Percentiles rank a stretch among this genome's conserved stretches.
phyloP scores from a whole-genome alignment of 1,284 basidiomycete species.

The Inonotus hispidus region DNA sequence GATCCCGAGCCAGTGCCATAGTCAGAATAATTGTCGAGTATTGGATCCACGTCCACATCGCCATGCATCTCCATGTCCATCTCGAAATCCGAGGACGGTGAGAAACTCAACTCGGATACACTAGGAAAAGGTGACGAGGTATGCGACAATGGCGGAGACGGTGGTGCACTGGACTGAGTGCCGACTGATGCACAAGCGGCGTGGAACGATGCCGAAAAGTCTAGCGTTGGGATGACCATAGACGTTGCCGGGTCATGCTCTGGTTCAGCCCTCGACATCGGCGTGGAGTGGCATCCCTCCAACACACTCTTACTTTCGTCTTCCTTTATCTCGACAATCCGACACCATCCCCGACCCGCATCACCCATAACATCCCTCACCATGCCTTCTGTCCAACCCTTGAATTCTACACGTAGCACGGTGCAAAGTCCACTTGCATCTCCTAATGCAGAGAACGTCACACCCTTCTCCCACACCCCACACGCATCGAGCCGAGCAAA shows the following conservation, averaged over 20 bases:
- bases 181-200: constrained; percentile 1
- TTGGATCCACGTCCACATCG: neutral
- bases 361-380: constrained; percentile 65
- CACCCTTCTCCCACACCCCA: constrained; percentile 59
- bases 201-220: constrained; percentile 46
- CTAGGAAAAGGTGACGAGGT: neutral
- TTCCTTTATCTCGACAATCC: constrained; percentile 49
- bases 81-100: neutral
- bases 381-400: constrained; percentile 57
- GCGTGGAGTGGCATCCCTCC: constrained; percentile 4
- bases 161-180: neutral
- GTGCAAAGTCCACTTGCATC: constrained; percentile 45
- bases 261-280: constrained; percentile 18
- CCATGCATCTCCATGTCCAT: neutral
- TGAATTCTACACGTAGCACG: constrained; percentile 59
- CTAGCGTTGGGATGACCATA: constrained; percentile 63
- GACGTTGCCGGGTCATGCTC: constrained; percentile 45
- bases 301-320: constrained; percentile 27
- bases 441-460: constrained; percentile 53
- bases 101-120: neutral
- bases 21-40: neutral
- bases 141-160: neutral
- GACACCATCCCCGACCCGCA: constrained; percentile 66
- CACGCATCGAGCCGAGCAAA: constrained; percentile 62
- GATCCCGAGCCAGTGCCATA: neutral